phyloP scores from a whole-genome alignment of 1,139 yeast genomes.

The Hemisphaericaspora subhashii region DNA sequence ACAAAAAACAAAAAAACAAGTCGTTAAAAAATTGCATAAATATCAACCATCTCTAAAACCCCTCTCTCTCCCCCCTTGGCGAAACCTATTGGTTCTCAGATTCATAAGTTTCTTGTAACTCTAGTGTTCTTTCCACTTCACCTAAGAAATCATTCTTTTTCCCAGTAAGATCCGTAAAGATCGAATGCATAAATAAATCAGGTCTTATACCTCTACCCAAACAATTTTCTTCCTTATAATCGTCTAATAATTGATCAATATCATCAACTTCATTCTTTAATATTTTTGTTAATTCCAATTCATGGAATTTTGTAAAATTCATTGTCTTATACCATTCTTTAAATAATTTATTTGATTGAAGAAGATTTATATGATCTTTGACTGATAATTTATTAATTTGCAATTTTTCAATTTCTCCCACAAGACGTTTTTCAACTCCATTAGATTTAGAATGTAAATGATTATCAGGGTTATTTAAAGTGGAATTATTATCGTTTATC shows the following conservation, averaged over 20 bases:
- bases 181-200: constrained; percentile 29
- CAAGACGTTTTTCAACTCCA: constrained; percentile 15
- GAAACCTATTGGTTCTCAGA: background rate
- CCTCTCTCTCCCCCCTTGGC: too few relatives aligned
- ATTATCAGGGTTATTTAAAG: constrained; percentile 6
- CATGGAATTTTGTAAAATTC: constrained; percentile 29
- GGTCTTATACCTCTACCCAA: constrained; percentile 21
- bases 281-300: constrained; percentile 23
- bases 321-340: constrained; percentile 25
- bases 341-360: constrained; percentile 23
- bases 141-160: constrained; percentile 17
- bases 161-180: constrained; percentile 16
- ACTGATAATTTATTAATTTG: constrained; percentile 22
- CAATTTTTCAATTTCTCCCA: constrained; percentile 22
- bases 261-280: constrained; percentile 10
- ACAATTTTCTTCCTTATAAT: constrained; percentile 8
- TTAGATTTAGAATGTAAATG: constrained; percentile 1
- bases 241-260: constrained; percentile 10
- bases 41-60: too few relatives aligned
- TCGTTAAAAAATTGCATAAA: too few relatives aligned
- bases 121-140: constrained; percentile 17
- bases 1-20: too few relatives aligned
- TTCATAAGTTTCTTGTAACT: constrained; percentile 5
- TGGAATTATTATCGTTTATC: constrained; percentile 17
- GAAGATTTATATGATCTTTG: constrained; percentile 30